Conservation (phyloP, 768 basidiomycete species). For the Pleurotus sapidus region DNA sequence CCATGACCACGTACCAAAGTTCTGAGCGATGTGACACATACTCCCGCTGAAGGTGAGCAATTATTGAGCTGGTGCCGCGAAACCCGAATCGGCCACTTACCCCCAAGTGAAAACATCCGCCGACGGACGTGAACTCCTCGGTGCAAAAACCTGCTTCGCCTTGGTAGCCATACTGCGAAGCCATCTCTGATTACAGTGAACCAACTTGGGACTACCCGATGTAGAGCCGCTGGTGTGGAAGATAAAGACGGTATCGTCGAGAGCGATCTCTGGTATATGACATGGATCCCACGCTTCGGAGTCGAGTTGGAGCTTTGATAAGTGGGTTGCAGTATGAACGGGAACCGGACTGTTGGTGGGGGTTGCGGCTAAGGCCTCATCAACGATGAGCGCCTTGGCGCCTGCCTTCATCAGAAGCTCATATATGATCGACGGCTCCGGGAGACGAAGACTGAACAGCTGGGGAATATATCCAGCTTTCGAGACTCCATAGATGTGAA, state of each 20-base stretch:
- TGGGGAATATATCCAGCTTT: slow-evolving; percentile 70
- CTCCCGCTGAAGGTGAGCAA: slow-evolving; percentile 38
- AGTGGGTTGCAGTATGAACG: slow-evolving; percentile 29
- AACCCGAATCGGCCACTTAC: slow-evolving; percentile 35
- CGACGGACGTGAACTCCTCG: slow-evolving; percentile 31
- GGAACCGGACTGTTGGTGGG: slow-evolving; percentile 39
- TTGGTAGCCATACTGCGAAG: slow-evolving; percentile 45
- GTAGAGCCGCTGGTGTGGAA: slow-evolving; percentile 72
- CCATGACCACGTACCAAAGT: slow-evolving; percentile 39
- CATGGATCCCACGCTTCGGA: slow-evolving; percentile 2
- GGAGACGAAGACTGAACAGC: slow-evolving; percentile 58
- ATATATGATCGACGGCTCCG: slow-evolving; percentile 55
- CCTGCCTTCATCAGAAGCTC: slow-evolving; percentile 54
- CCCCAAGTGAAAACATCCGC: slow-evolving; percentile 61
- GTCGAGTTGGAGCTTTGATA: slow-evolving; percentile 23
- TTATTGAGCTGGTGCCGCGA: too few relatives aligned
- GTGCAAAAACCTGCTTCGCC: slow-evolving; percentile 38
- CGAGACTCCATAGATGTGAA: slow-evolving; percentile 62
- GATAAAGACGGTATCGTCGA: slow-evolving; percentile 40
- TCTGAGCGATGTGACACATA: slow-evolving; percentile 60
- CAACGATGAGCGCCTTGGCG: slow-evolving; percentile 57
- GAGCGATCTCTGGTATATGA: slow-evolving; percentile 30
- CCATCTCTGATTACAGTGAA: slow-evolving; percentile 58
- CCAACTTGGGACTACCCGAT: slow-evolving; percentile 63
- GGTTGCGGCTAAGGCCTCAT: slow-evolving; percentile 39